These are phyloP conservation scores for Platanthera zijinensis DNA, from an alignment of 106 monocot species.

Conservation along the genomic window DNA sequence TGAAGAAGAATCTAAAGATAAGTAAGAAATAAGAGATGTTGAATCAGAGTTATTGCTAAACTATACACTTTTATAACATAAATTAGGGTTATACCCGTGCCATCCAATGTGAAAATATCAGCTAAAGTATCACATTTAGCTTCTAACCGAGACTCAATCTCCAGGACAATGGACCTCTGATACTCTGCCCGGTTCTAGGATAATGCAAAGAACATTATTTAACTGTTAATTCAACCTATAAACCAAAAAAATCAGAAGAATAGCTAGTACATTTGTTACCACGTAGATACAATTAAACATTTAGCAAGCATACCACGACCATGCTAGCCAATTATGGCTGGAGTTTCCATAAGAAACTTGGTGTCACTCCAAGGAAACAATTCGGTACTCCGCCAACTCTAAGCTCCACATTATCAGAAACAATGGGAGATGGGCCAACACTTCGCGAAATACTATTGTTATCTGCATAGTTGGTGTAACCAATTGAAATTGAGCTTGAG, in stretches of 20 bases:
- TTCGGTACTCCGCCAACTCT: constrained; percentile 89
- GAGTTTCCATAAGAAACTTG: constrained; percentile 64
- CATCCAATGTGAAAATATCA: constrained; percentile 59
- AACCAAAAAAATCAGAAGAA: not conserved
- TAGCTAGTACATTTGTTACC: not conserved
- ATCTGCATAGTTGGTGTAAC: constrained; percentile 33
- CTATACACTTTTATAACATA: not conserved
- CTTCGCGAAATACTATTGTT: constrained; percentile 24
- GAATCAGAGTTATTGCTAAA: not conserved
- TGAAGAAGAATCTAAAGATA: constrained; percentile 54
- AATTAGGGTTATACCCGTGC: constrained; percentile 36
- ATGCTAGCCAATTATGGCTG: constrained; percentile 55
- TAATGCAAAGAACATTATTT: constrained; percentile 7
- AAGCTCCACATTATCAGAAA: constrained; percentile 47
- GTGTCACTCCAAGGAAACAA: constrained; percentile 85
- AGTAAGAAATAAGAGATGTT: constrained; percentile 5
- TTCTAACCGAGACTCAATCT: constrained; percentile 78
- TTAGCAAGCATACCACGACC: constrained; percentile 45
- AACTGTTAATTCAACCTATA: not conserved
- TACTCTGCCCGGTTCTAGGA: constrained; percentile 75
- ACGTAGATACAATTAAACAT: not conserved
- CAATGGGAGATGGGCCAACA: constrained; percentile 18
- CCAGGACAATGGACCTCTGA: constrained; percentile 57
- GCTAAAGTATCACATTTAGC: constrained; percentile 77
- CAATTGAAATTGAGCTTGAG: constrained; percentile 49